A percentile compares a stretch with the other conserved stretches of the same genome.
phyloP scores from a whole-genome alignment of 768 basidiomycete species.

The Collybiopsis confluens region DNA sequence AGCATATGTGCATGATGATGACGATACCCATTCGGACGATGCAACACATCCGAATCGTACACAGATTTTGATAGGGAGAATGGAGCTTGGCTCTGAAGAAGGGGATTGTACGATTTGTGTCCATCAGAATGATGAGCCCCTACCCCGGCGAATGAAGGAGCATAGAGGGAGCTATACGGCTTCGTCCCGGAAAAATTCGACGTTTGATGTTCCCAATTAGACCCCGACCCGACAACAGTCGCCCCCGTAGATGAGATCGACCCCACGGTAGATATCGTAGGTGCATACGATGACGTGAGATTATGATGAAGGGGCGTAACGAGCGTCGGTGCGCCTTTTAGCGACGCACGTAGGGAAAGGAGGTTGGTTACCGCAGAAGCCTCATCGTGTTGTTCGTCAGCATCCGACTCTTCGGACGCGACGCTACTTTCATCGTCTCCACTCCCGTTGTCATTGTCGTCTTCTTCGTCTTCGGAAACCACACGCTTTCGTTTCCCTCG shows the following conservation, averaged over 20 bases:
- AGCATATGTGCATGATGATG: not conserved
- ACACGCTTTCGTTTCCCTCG: not conserved
- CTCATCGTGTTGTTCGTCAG: not conserved
- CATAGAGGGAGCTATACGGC: not conserved
- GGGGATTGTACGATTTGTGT: not conserved
- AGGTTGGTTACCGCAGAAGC: not conserved
- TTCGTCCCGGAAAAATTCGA: not conserved
- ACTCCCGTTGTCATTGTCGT: not conserved
- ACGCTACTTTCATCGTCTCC: not conserved
- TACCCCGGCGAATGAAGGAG: not conserved
- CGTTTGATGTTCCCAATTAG: not conserved
- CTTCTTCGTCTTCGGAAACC: not conserved
- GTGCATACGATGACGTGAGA: not conserved
- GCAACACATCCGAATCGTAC: not conserved
- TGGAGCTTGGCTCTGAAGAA: not conserved
- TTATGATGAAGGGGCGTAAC: not conserved
- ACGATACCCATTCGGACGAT: not conserved
- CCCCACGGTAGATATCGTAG: not conserved
- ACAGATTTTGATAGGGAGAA: too few relatives aligned
- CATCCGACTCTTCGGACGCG: not conserved
- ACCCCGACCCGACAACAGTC: not conserved
- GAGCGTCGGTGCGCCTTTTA: conserved; percentile 1
- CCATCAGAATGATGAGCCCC: not conserved
- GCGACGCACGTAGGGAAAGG: not conserved
- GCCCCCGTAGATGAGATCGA: conserved; percentile 1